Conservation (phyloP, 495 filamentous ascomycete genomes). For the Echria macrotheca region DNA sequence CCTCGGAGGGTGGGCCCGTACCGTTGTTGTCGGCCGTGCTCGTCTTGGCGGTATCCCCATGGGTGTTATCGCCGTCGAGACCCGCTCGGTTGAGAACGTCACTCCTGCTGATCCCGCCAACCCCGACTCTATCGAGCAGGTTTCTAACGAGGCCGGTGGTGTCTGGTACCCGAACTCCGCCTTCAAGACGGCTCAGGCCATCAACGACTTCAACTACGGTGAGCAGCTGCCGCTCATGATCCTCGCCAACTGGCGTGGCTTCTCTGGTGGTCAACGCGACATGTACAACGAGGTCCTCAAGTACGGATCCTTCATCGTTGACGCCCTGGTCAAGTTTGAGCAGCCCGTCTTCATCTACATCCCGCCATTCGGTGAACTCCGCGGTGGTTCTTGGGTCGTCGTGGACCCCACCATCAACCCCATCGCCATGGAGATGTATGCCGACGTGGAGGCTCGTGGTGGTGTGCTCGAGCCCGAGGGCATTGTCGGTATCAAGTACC, state of each 20-base stretch:
- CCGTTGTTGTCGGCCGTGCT: constrained; percentile 94
- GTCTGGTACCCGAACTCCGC: constrained; percentile 99
- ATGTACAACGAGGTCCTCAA: constrained; percentile 99
- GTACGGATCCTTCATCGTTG: constrained; percentile 98
- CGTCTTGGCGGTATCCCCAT: constrained; percentile 96
- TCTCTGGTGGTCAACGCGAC: constrained; percentile 97
- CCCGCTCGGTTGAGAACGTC: constrained; percentile 90
- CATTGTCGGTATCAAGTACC: constrained; percentile 97
- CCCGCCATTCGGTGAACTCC: constrained; percentile 90
- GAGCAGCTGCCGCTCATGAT: constrained; percentile 99
- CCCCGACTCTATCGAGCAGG: constrained; percentile 94
- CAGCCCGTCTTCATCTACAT: constrained; percentile 99
- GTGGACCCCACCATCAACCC: constrained; percentile 98
- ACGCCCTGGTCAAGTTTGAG: constrained; percentile 95
- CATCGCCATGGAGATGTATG: constrained; percentile 98
- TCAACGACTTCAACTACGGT: constrained; percentile 97
- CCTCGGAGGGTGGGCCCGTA: constrained; percentile 93
- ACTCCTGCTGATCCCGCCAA: constrained; percentile 98
- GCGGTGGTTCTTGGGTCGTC: constrained; percentile 99
- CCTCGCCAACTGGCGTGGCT: constrained; percentile 98
- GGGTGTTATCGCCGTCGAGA: constrained; percentile 97
- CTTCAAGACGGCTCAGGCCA: constrained; percentile 98
- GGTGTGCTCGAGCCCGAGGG: constrained; percentile 98
- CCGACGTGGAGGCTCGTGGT: constrained; percentile 89
- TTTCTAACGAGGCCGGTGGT: constrained; percentile 89